Percentiles rank a stretch among this genome's conserved stretches.
Conservation (phyloP, 2,329 filamentous ascomycete genomes). For the Clonostachys rosea region DNA sequence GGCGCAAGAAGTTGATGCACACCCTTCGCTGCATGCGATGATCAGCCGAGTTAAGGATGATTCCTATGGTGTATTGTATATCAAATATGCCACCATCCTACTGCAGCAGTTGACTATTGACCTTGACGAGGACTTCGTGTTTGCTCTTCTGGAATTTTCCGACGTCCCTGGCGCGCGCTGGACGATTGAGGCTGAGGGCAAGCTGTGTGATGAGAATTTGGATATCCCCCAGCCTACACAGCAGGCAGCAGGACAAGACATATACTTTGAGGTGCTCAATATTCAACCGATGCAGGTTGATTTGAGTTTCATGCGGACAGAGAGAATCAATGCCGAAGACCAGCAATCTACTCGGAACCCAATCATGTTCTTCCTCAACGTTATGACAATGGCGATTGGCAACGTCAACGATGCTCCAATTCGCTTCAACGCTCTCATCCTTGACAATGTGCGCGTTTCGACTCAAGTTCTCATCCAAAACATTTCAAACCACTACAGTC, state of each 20-base stretch:
- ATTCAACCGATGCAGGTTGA: slow-evolving; percentile 98
- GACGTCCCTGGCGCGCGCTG: slow-evolving; percentile 89
- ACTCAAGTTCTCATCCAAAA: slow-evolving; percentile 79
- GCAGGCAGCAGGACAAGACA: slow-evolving; percentile 81
- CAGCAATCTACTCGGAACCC: slow-evolving; percentile 88
- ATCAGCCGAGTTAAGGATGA: slow-evolving; percentile 96
- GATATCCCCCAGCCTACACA: slow-evolving; percentile 90
- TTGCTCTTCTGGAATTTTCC: slow-evolving; percentile 89
- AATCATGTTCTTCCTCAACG: slow-evolving; percentile 97
- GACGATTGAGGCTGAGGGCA: slow-evolving; percentile 64
- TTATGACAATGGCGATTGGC: slow-evolving; percentile 98
- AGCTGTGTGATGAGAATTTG: slow-evolving; percentile 82
- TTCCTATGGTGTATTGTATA: slow-evolving; percentile 94
- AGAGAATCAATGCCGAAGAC: slow-evolving; percentile 93
- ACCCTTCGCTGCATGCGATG: slow-evolving; percentile 90
- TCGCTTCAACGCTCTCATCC: slow-evolving; percentile 84
- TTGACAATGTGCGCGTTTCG: slow-evolving; percentile 93
- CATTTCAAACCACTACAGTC: slow-evolving; percentile 91
- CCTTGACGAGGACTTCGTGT: slow-evolving; percentile 97
- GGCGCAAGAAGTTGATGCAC: slow-evolving; percentile 90
- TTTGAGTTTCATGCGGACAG: slow-evolving; percentile 93
- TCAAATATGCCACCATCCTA: slow-evolving; percentile 94
- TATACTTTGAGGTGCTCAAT: slow-evolving; percentile 96
- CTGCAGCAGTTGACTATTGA: slow-evolving; percentile 98
- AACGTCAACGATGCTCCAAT: slow-evolving; percentile 98